Base-by-base conservation (phyloP, 139 green algal species). In the Diplosphaera chodatii region DNA sequence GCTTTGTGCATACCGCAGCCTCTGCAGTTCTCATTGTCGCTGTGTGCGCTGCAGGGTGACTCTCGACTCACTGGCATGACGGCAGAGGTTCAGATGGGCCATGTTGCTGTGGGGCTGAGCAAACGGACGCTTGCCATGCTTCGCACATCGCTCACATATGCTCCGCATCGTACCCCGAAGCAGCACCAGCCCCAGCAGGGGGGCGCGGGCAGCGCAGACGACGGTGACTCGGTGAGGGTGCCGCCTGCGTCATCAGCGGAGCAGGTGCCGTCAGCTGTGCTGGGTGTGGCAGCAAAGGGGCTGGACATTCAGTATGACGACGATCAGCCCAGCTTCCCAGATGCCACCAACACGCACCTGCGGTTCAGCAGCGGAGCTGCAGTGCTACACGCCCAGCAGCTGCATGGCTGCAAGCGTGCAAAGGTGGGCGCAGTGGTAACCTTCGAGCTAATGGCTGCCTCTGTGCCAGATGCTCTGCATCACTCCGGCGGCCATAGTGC, bases 301-400 rank as follows among this genome's bases (percentile, higher is more conserved):
- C 48, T 59, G 18, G 48, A 59, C 48, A 25, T 59, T 25, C 48
- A 18, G 16, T 59, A 59, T 25, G 48, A 59, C 48, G 48, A 59
- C 16, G 48, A 59, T 23, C 16, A 23, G 48, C 48, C 48, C 48
- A 59, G 48, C 48, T 59, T 59, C 16, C 48, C 48, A 18, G 48
- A 59, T 25, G 48, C 48, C 48, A 59, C 48, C 48, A 59, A 59
- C 48, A 59, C 48, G 48, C 48, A 59, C 48, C 48, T 59, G 48
- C 48, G 18, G 13, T 59, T 59, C 48, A 59, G 48, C 48, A 25
- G 48, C 48, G 48, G 48, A 10, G 48, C 48, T 5, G 16, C 48
- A 3, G 16, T 18, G 10, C 16, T 59, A 18, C 48, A 25, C 48
- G 48, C 48, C 3, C 16, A 27, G 48, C 48, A 59, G 48, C 48